These are phyloP conservation scores for Fusarium nematophilum DNA, from an alignment of 2,329 filamentous ascomycete genomes.

Conservation along the genomic window DNA sequence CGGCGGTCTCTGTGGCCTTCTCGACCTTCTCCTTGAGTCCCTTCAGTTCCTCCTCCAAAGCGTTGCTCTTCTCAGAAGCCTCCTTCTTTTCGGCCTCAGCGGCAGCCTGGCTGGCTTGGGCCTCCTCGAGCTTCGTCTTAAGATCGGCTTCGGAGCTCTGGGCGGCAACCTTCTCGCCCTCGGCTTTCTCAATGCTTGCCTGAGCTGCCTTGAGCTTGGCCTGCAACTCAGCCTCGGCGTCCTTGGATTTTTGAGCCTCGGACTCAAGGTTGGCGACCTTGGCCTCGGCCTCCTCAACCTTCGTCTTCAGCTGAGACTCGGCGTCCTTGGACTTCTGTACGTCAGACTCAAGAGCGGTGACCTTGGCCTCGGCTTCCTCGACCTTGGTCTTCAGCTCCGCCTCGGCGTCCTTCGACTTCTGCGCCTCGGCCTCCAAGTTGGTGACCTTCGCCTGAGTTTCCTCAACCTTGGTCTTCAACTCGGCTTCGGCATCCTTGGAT, in stretches of 20 bases:
- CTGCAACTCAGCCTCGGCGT: conserved; percentile 24
- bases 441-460: conserved; percentile 18
- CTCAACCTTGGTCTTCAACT: conserved; percentile 29
- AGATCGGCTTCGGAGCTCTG: no score
- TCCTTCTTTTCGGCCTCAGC: conserved; percentile 30
- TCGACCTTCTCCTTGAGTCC: conserved; percentile 36
- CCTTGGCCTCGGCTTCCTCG: conserved; percentile 19
- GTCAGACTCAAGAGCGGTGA: conserved; percentile 16
- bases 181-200: no score
- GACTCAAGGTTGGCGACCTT: conserved; percentile 18
- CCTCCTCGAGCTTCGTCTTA: conserved; percentile 35
- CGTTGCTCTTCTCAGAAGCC: conserved; percentile 31
- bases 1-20: conserved; percentile 19
- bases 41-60: conserved; percentile 30
- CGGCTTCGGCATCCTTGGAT: conserved; percentile 13
- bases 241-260: conserved; percentile 4
- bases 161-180: no score
- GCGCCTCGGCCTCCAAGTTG: conserved; percentile 11
- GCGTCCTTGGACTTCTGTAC: conserved; percentile 19
- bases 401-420: conserved; percentile 25
- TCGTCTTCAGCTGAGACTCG: conserved; percentile 21
- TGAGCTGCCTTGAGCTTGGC: no score
- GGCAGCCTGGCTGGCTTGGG: conserved; percentile 26
- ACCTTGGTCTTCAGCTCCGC: conserved; percentile 33
- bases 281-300: conserved; percentile 25